phyloP scores from a whole-genome alignment of 352 stramenopile genomes.

The Aphanomyces invadans region DNA sequence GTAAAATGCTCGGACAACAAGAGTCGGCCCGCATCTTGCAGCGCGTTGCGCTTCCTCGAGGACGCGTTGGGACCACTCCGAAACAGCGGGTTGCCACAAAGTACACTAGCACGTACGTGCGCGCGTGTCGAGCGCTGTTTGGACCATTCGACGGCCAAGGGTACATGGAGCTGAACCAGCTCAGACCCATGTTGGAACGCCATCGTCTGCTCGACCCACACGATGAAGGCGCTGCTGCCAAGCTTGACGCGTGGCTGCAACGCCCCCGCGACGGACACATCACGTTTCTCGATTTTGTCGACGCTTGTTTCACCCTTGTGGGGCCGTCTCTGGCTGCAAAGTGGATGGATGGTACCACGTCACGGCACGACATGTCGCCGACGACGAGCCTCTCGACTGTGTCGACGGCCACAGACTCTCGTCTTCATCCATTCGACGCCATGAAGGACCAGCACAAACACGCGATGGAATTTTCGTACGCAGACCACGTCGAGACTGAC shows the following conservation, averaged over 20 bases:
- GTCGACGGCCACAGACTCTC: not conserved
- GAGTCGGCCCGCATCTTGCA: not conserved
- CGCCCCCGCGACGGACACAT: not conserved
- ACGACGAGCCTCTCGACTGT: not conserved
- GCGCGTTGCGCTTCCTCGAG: not conserved
- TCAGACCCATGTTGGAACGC: not conserved
- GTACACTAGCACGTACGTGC: not conserved
- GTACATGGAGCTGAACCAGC: not conserved
- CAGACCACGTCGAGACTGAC: not conserved
- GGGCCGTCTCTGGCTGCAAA: not conserved
- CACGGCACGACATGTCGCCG: not conserved
- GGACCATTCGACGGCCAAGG: not conserved
- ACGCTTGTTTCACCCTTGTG: slow-evolving; percentile 9
- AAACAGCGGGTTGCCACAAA: not conserved
- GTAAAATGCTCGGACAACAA: not conserved
- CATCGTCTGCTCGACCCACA: not conserved
- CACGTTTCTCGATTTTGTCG: slow-evolving; percentile 14
- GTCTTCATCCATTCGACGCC: not conserved
- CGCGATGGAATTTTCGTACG: not conserved
- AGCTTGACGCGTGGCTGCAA: slow-evolving; percentile 9
- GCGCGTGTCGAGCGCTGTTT: not conserved
- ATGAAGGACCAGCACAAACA: slow-evolving; percentile 1
- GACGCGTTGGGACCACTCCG: not conserved
- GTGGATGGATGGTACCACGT: not conserved
- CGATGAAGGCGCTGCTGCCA: not conserved